Evolutionary conservation across 2,329 filamentous ascomycete species (phyloP).

Genomic region (Sporothrix globosa): DNA sequence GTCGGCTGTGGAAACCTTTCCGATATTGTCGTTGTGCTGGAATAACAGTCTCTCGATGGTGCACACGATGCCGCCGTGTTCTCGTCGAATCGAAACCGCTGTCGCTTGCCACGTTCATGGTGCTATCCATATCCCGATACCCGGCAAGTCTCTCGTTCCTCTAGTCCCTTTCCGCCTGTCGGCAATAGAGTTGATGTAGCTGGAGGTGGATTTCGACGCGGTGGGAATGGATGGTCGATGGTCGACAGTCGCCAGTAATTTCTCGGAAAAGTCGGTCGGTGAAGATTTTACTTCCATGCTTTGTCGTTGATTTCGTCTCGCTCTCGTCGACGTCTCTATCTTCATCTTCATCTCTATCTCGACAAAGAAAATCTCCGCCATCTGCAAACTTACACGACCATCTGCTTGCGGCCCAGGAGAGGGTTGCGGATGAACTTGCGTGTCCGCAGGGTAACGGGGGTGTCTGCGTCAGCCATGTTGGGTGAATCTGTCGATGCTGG

Average conservation of each 20-base stretch:
- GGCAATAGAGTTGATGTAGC: not conserved
- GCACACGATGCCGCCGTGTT: not conserved
- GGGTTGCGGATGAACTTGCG: conserved; percentile 99
- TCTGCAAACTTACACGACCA: conserved; percentile 86
- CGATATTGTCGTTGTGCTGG: too few species aligned
- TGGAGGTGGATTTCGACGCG: not conserved
- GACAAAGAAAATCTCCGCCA: too few species aligned
- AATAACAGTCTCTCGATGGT: too few species aligned
- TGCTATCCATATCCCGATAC: not conserved
- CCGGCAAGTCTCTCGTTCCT: not conserved
- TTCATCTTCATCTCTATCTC: not conserved
- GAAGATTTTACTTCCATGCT: not conserved
- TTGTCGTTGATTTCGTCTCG: not conserved
- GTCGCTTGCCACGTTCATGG: not conserved
- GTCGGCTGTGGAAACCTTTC: too few species aligned
- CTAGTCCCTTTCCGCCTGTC: not conserved
- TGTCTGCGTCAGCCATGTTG: conserved; percentile 85
- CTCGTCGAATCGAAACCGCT: not conserved
- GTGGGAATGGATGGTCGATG: too few species aligned
- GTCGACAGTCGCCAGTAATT: too few species aligned
- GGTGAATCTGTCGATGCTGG: conserved; percentile 38
- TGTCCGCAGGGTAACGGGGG: conserved; percentile 84
- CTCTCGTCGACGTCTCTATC: not conserved
- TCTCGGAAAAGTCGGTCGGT: too few species aligned
- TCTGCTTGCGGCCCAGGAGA: conserved; percentile 97